These are phyloP conservation scores for Yamadazyma buinensis DNA, from an alignment of 1,139 yeast genomes.

Conservation along the genomic window DNA sequence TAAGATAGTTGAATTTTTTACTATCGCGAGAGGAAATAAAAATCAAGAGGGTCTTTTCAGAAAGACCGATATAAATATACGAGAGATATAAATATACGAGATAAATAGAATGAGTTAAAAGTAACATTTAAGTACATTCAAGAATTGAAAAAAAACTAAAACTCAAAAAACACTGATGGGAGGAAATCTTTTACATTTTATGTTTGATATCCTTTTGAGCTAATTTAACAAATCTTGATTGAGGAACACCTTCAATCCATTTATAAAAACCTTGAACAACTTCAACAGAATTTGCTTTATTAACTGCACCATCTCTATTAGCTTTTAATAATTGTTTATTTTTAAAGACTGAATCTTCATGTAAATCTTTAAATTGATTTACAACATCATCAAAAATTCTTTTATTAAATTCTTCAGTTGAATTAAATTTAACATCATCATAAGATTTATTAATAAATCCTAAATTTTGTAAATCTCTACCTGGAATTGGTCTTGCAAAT, in stretches of 20 bases:
- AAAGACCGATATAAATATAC: too few relatives aligned
- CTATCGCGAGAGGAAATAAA: neutral
- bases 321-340: constrained; percentile 58
- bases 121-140: too few relatives aligned
- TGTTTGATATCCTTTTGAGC: constrained; percentile 56
- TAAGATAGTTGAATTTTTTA: too few relatives aligned
- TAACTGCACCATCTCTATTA: constrained; percentile 43
- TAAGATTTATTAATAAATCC: constrained; percentile 62
- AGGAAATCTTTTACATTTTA: constrained; percentile 38
- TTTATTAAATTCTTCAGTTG: constrained; percentile 59
- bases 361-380: constrained; percentile 45
- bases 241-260: constrained; percentile 77
- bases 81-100: too few relatives aligned
- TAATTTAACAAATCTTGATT: constrained; percentile 57
- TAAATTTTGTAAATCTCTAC: constrained; percentile 50
- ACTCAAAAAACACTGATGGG: too few relatives aligned
- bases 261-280: constrained; percentile 62
- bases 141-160: too few relatives aligned
- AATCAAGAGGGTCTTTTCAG: too few relatives aligned
- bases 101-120: too few relatives aligned
- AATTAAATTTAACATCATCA: constrained; percentile 37
- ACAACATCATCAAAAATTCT: constrained; percentile 47
- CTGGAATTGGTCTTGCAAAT: constrained; percentile 62
- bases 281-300: constrained; percentile 60
- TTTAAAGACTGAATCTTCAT: constrained; percentile 55